Conservation (phyloP, 108 stramenopile genomes). For the Cyclotella distinguenda region DNA sequence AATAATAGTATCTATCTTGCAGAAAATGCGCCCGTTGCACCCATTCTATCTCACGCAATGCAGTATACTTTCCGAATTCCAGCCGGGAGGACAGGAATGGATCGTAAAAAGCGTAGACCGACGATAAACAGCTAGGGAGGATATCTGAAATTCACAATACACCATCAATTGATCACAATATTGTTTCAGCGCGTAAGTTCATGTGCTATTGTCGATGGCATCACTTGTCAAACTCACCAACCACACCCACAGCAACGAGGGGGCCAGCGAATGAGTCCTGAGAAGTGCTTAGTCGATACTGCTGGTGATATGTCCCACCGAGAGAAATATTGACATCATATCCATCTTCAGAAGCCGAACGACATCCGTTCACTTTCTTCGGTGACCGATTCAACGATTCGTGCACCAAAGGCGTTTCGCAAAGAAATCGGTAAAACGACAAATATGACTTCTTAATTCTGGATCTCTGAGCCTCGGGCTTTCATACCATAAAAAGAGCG, state of each 20-base stretch:
- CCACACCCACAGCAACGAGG: conserved; percentile 17
- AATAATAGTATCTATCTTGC: conserved; percentile 83
- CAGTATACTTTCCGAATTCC: conserved; percentile 90
- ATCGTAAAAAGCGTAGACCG: conserved; percentile 96
- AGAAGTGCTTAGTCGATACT: conserved; percentile 73
- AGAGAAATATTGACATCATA: conserved; percentile 33
- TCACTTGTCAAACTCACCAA: background rate
- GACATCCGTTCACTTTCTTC: background rate
- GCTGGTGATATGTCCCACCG: conserved; percentile 86
- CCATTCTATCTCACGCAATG: conserved; percentile 93
- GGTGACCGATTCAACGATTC: conserved; percentile 1
- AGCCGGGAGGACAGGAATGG: conserved; percentile 68
- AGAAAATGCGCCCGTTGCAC: conserved; percentile 44
- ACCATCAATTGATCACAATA: no score
- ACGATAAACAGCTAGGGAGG: conserved; percentile 86
- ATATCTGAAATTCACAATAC: no score
- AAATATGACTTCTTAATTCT: conserved; percentile 38
- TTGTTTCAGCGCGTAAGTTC: no score
- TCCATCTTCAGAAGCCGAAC: conserved; percentile 24
- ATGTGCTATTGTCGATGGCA: no score
- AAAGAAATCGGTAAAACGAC: conserved; percentile 72
- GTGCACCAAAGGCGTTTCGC: conserved; percentile 62
- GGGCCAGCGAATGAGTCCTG: conserved; percentile 27
- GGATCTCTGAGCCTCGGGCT: conserved; percentile 24
- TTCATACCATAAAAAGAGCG: background rate